A percentile compares a stretch with the other conserved stretches of the same genome.
phyloP scores from a whole-genome alignment of 2,329 filamentous ascomycete genomes.

The Verticillium klebahnii region DNA sequence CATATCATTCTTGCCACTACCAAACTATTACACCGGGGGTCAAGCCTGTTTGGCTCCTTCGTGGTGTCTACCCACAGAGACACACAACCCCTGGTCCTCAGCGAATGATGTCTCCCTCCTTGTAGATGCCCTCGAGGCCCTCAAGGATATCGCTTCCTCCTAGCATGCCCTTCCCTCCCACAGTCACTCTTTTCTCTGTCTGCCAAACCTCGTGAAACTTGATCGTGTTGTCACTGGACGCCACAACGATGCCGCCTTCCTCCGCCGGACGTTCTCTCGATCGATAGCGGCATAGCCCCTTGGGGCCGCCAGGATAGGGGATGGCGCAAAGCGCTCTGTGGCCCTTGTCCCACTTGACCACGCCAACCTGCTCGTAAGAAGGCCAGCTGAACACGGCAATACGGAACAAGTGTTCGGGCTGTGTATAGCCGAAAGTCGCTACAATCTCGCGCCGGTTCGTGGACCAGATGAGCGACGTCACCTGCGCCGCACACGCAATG shows the following conservation, averaged over 20 bases:
- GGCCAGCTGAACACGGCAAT: constrained; percentile 96
- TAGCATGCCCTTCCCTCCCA: constrained; percentile 55
- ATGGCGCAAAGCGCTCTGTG: constrained; percentile 84
- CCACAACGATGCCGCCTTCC: constrained; percentile 74
- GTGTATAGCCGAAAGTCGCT: constrained; percentile 89
- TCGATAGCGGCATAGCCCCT: constrained; percentile 16
- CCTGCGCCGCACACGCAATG: constrained; percentile 88
- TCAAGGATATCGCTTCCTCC: constrained; percentile 85
- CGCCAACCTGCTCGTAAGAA: constrained; percentile 77
- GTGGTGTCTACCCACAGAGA: background rate
- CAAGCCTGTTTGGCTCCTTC: too few species aligned
- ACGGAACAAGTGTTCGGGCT: constrained; percentile 82
- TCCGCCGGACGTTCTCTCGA: constrained; percentile 18
- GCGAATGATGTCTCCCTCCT: constrained; percentile 67
- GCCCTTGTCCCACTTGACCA: constrained; percentile 78
- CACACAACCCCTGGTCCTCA: constrained; percentile 24
- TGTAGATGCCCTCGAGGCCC: constrained; percentile 72
- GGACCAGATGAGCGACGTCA: constrained; percentile 90
- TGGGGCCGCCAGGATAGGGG: constrained; percentile 59
- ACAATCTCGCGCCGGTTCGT: constrained; percentile 80
- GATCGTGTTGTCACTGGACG: constrained; percentile 85
- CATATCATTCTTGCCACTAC: background rate
- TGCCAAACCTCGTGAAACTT: constrained; percentile 96
- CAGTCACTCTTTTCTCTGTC: constrained; percentile 50
- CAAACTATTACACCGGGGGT: background rate